phyloP scores from a whole-genome alignment of 768 basidiomycete species.

The Boletus fagicola region DNA sequence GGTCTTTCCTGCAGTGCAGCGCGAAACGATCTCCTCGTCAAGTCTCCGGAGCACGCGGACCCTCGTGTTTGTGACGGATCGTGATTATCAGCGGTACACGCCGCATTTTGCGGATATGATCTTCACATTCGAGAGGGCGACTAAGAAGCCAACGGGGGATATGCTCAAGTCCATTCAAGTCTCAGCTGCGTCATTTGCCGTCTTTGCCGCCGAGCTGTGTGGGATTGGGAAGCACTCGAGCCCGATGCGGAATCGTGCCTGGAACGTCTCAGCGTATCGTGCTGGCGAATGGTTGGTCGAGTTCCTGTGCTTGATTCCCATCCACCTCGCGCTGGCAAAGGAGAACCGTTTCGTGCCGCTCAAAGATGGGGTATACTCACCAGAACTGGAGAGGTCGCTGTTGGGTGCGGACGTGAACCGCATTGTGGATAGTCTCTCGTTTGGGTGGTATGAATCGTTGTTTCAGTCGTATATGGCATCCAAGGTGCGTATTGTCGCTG shows the following conservation, averaged over 20 bases:
- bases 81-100: conserved; percentile 34
- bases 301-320: conserved; percentile 59
- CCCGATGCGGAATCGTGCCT: conserved; percentile 5
- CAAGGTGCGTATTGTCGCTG: conserved; percentile 36
- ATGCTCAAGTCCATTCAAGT: conserved; percentile 41
- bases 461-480: conserved; percentile 61
- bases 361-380: conserved; percentile 54
- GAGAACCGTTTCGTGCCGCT: conserved; percentile 63
- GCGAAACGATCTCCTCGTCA: conserved; percentile 41
- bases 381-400: conserved; percentile 48
- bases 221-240: not conserved
- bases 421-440: conserved; percentile 54
- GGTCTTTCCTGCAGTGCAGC: conserved; percentile 50
- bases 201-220: conserved; percentile 24
- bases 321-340: conserved; percentile 57
- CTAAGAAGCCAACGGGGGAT: conserved; percentile 52
- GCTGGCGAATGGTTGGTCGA: conserved; percentile 64
- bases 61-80: conserved; percentile 46
- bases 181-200: conserved; percentile 29
- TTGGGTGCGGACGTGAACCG: conserved; percentile 57
- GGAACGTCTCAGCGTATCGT: conserved; percentile 40
- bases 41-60: conserved; percentile 33
- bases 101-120: conserved; percentile 48
- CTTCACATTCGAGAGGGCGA: conserved; percentile 44
- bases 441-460: conserved; percentile 66